Evolutionary conservation across 441 rosid genomes (phyloP), one percentile per base, ranked within the genome.

Genomic region (Pelargonium fulgidum): DNA sequence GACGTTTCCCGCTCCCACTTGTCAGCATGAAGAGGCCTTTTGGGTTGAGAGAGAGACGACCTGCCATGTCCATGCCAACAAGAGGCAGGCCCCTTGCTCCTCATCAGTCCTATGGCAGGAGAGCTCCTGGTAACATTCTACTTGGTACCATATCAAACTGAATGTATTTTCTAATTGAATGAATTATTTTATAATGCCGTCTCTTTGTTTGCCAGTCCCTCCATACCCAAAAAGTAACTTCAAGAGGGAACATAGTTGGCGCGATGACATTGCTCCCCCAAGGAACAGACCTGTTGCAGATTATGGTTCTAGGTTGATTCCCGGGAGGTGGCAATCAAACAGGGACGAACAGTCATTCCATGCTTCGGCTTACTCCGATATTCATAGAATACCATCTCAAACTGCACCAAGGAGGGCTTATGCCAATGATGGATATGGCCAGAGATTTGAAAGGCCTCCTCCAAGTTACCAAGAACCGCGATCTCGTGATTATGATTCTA

Each of bases 391-490:
- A 70, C 68, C 90, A 52, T 78, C 93, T 72, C 90, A 86, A 64
- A 56, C 86, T 75, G 85, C 80, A 61, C 76, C 85, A 66, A 86
- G 97, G 85, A 87, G 98, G 82, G 82, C 92, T 6, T 91, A 84
- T 78, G 85, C 73, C 7, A 96, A 90, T 78, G 97, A 91, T 81
- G 81, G 81, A 66, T 91, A 88, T 72, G 79, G 75, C 52, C 92
- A 87, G 45, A 88, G 96, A 83, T 86, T 81, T 74, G 96, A 94
- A 70, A 88, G 99, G 79, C 91, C 91, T 39, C 85, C 85, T 80
- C 79, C 84, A 70, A 85, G 83, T 80, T 91, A 87, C 72, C 86
- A 26, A 26, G 33, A 26, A 26, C 33, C 33, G 1, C 33, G 86
- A 75, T 77, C 82, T 24, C 96, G 92, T 80, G 97, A 86, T 75